A percentile compares a stretch with the other conserved stretches of the same genome.
These are phyloP conservation scores for Hibiscus trionum DNA, from an alignment of 345 rosid species.

Conservation along the genomic window DNA sequence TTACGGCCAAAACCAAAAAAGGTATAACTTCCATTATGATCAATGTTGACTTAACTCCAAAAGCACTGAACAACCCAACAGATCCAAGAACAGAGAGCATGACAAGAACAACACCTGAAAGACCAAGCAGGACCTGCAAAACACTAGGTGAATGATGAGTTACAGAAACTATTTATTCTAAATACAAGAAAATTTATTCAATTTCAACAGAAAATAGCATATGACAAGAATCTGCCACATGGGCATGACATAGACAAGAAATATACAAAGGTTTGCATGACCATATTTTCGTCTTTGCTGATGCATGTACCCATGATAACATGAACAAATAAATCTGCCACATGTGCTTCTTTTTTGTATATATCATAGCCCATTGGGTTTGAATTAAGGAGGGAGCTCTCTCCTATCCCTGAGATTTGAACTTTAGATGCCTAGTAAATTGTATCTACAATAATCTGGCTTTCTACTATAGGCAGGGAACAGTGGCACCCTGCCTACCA, in stretches of 20 bases:
- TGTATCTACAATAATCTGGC: background rate
- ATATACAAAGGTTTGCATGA: background rate
- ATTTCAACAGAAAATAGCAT: background rate
- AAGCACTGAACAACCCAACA: slow-evolving; percentile 79
- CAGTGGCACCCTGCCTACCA: background rate
- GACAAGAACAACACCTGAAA: slow-evolving; percentile 90
- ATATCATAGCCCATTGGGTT: background rate
- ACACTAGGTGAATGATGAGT: slow-evolving; percentile 10
- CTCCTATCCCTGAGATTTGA: no score
- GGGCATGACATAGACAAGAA: background rate
- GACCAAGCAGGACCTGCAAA: slow-evolving; percentile 79
- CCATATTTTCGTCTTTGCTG: background rate
- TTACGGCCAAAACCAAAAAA: slow-evolving; percentile 93
- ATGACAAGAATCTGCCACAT: background rate
- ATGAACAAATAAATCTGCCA: background rate
- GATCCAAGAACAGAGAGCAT: slow-evolving; percentile 95
- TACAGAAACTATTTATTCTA: background rate
- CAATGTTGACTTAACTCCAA: slow-evolving; percentile 87
- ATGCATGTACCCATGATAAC: background rate
- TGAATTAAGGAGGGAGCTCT: no score
- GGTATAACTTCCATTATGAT: slow-evolving; percentile 99
- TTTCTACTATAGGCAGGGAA: background rate
- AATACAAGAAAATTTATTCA: background rate
- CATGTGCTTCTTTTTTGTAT: background rate
- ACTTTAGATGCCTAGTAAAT: no score